Evolutionary conservation across 495 filamentous ascomycete genomes (phyloP).

Genomic region (Penicillium canariense): DNA sequence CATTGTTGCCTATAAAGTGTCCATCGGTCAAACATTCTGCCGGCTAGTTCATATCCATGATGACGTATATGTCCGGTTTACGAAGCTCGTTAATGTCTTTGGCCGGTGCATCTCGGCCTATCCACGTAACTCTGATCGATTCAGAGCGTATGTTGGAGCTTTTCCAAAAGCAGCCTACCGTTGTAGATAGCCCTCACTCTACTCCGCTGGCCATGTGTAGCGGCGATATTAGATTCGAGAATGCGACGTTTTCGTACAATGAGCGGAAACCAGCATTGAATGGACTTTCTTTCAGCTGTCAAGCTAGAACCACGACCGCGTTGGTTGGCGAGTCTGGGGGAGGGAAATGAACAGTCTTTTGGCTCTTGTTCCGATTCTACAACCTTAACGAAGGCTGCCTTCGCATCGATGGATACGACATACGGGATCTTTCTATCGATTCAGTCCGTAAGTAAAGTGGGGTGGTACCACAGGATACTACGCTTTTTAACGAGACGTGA

Average conservation of each 20-base stretch:
- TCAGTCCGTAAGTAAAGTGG: conserved; percentile 67
- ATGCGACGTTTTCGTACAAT: conserved; percentile 82
- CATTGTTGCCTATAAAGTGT: conserved; percentile 75
- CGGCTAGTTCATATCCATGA: conserved; percentile 65
- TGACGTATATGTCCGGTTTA: conserved; percentile 77
- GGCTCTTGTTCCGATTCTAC: conserved; percentile 82
- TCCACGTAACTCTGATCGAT: conserved; percentile 85
- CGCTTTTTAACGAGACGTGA: too few relatives aligned
- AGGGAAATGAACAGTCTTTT: conserved; percentile 85
- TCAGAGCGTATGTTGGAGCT: conserved; percentile 83
- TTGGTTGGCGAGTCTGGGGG: conserved; percentile 85
- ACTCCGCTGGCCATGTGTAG: conserved; percentile 51
- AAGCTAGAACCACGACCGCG: conserved; percentile 77
- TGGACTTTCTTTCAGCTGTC: conserved; percentile 65
- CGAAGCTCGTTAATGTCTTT: conserved; percentile 83
- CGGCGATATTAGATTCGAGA: conserved; percentile 69
- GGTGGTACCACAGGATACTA: conserved; percentile 3
- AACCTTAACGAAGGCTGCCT: conserved; percentile 68
- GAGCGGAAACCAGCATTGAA: conserved; percentile 64
- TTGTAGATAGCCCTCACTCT: conserved; percentile 56
- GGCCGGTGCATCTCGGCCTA: conserved; percentile 78
- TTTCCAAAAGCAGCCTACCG: conserved; percentile 77
- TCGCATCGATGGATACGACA: conserved; percentile 67
- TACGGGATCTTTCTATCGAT: conserved; percentile 74
- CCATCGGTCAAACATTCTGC: conserved; percentile 56